These are phyloP conservation scores for Ogataea sp. DNA, from an alignment of 805 yeast species.

Conservation along the genomic window DNA sequence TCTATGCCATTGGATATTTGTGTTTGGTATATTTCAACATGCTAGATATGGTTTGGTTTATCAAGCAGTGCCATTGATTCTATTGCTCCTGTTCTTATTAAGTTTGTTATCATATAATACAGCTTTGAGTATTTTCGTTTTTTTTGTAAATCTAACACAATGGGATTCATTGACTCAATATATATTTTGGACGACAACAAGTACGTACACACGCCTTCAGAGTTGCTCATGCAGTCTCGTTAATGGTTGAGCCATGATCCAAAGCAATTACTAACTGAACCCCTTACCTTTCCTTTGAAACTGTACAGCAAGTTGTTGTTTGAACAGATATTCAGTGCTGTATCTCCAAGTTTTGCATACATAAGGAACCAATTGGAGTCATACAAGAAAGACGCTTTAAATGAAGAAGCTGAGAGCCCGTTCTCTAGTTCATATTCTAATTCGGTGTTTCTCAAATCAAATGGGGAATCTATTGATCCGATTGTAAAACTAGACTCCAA, in stretches of 20 bases:
- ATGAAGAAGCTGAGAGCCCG: not conserved
- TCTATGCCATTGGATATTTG: too few species aligned
- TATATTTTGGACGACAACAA: conserved; percentile 21
- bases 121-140: too few species aligned
- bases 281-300: not conserved
- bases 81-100: too few species aligned
- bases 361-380: conserved; percentile 14
- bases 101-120: too few species aligned
- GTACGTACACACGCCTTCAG: conserved; percentile 13
- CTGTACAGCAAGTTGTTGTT: conserved; percentile 14
- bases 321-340: conserved; percentile 15
- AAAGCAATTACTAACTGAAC: not conserved
- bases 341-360: conserved; percentile 21
- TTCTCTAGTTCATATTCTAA: not conserved
- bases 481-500: conserved; percentile 20
- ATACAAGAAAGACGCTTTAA: conserved; percentile 6
- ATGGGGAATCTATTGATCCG: conserved; percentile 14
- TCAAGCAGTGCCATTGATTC: too few species aligned
- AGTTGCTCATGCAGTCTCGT: too few species aligned
- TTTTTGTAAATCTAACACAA: too few species aligned
- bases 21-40: too few species aligned
- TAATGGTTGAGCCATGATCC: too few species aligned
- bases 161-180: conserved; percentile 25
- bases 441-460: conserved; percentile 17
- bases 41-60: too few species aligned